Base-by-base conservation (phyloP, 305 asterid species). In the Euphrasia arctica region DNA sequence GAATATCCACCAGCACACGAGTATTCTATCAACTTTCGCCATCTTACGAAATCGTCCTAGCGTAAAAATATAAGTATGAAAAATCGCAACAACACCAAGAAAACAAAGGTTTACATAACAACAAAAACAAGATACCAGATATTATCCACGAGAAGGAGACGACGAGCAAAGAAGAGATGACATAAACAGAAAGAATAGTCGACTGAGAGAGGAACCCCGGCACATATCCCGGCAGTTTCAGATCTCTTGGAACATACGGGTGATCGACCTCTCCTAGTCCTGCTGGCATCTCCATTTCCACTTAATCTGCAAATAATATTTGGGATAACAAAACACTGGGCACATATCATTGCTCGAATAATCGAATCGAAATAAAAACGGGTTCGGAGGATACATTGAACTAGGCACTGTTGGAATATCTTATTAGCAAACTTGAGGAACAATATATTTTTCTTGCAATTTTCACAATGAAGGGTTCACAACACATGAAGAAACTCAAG, bases 1-100 rank as follows among this genome's bases (percentile, higher is more conserved):
- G 89, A 87, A 81, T 58, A 82, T 80, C 95, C 92, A 90, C 97
- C 95, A 90, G 78, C 95, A 80, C 90, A 87, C 81, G n/a, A 90
- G 80, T 41, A 80, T 25, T 72, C 96, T 78, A 65, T 91, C 95
- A 39, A 66, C 67, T 70, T 85, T 88, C 4, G 96, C 73, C 25
- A 71, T 67, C 81, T 77, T 88, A 54, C 55, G 91, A 52, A 80
- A 62, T 42, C 74, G 57, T 67, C 96, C 98, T 91, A 66, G 39
- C 12, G 58, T 66, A 55, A 14, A 15, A 13, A 4, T 51, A 15
- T 14, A 51, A 4, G 7, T 7, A 11, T 22, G 2, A 22, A 9
- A 25, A 52, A 52, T 48, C 13, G 50, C 14, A 52, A 49, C 13
- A 8, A 22, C 5, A 22, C 22, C 22, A 18, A 18, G 22, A 18